Percentiles rank a stretch among this genome's conserved stretches.
phyloP scores from a whole-genome alignment of 345 rosid species.

The Gossypium bickii region DNA sequence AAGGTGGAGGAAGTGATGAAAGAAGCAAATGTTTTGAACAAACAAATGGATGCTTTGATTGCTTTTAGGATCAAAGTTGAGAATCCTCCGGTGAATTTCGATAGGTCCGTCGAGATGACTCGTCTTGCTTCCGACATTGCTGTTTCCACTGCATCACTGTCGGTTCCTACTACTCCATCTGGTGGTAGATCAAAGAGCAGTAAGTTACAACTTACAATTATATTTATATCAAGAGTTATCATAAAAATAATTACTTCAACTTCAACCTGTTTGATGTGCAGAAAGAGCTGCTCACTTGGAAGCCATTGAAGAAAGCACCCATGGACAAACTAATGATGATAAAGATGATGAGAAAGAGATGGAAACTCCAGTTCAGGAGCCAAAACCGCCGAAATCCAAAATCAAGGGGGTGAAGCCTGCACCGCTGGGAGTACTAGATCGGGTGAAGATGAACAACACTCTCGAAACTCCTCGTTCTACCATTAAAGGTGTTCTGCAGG shows the following conservation, averaged over 20 bases:
- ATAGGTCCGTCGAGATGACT: constrained; percentile 43
- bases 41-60: constrained; percentile 71
- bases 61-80: constrained; percentile 70
- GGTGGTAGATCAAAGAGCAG: background rate
- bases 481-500: constrained; percentile 43
- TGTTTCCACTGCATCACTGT: constrained; percentile 41
- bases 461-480: constrained; percentile 58
- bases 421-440: constrained; percentile 50
- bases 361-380: background rate
- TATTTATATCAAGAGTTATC: too few relatives aligned
- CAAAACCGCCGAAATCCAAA: constrained; percentile 5
- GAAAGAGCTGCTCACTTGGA: constrained; percentile 49
- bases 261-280: constrained; percentile 18
- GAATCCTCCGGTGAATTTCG: constrained; percentile 37
- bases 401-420: constrained; percentile 30
- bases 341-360: constrained; percentile 2
- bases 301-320: constrained; percentile 43
- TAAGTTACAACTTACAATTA: too few relatives aligned
- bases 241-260: too few relatives aligned
- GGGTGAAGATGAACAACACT: constrained; percentile 43
- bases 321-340: constrained; percentile 32
- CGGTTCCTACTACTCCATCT: constrained; percentile 44
- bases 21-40: constrained; percentile 45
- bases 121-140: constrained; percentile 58
- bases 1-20: constrained; percentile 53